Conservation (phyloP, 768 basidiomycete genomes). For the Leucocoprinus birnbaumii region DNA sequence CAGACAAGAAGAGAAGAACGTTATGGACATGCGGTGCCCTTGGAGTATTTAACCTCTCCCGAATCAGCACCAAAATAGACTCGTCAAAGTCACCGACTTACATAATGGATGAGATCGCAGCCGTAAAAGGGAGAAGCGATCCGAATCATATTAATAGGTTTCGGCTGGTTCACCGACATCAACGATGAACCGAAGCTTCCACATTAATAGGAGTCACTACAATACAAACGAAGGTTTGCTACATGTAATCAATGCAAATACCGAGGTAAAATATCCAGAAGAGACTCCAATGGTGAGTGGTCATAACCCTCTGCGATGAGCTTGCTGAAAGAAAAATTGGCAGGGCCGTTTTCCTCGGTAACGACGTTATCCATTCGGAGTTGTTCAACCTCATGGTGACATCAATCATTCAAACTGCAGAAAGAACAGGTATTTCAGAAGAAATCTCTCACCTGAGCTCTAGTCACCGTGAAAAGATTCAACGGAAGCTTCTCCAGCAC, state of each 20-base stretch:
- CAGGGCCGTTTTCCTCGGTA: constrained; percentile 23
- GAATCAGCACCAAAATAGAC: not conserved
- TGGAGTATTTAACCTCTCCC: not conserved
- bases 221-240: not conserved
- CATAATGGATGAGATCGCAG: no score
- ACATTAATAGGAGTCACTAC: not conserved
- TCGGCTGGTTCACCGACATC: no score
- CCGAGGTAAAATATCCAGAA: constrained; percentile 52
- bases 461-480: constrained; percentile 67
- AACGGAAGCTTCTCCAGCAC: constrained; percentile 61
- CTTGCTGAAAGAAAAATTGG: constrained; percentile 32
- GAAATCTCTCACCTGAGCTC: constrained; percentile 50
- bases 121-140: no score
- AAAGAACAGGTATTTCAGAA: not conserved
- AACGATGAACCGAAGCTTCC: no score
- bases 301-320: constrained; percentile 35
- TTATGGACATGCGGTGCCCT: no score
- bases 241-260: constrained; percentile 32
- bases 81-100: no score
- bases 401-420: not conserved
- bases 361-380: constrained; percentile 59
- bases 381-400: constrained; percentile 51
- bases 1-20: no score
- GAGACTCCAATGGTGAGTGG: constrained; percentile 36
- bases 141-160: no score